Conservation (phyloP, 2,329 filamentous ascomycete genomes). For the Alternaria hordeiaustralica region DNA sequence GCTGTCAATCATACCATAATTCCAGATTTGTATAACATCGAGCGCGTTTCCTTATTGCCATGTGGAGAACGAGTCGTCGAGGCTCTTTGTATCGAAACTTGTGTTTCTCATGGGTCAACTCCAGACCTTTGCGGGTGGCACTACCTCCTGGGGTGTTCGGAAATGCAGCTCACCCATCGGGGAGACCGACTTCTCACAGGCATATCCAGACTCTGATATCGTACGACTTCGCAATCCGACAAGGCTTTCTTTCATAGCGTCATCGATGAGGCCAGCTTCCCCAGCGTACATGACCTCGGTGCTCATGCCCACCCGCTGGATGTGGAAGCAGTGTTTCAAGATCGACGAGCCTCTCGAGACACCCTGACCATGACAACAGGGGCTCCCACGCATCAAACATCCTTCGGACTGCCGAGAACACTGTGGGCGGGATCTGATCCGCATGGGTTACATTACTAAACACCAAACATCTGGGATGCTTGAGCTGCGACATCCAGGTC, state of each 20-base stretch:
- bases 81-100: neutral
- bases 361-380: constrained; percentile 4
- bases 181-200: neutral
- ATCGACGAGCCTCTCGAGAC: neutral
- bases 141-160: neutral
- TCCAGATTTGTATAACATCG: neutral
- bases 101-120: neutral
- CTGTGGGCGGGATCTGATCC: constrained; percentile 15
- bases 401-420: neutral
- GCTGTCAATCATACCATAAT: neutral
- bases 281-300: neutral
- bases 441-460: constrained; percentile 16
- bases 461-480: constrained; percentile 30
- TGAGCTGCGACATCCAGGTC: constrained; percentile 20
- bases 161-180: neutral
- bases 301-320: neutral
- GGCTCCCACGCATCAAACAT: constrained; percentile 11
- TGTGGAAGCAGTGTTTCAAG: constrained; percentile 1
- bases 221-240: neutral
- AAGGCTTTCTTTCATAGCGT: neutral
- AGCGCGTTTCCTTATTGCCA: neutral
- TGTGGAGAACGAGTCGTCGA: neutral
- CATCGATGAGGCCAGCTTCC: neutral
- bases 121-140: neutral
- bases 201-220: neutral